Percentiles rank a stretch among this genome's conserved stretches.
These are phyloP conservation scores for Clonostachys chloroleuca DNA, from an alignment of 2,329 filamentous ascomycete genomes.

Conservation along the genomic window DNA sequence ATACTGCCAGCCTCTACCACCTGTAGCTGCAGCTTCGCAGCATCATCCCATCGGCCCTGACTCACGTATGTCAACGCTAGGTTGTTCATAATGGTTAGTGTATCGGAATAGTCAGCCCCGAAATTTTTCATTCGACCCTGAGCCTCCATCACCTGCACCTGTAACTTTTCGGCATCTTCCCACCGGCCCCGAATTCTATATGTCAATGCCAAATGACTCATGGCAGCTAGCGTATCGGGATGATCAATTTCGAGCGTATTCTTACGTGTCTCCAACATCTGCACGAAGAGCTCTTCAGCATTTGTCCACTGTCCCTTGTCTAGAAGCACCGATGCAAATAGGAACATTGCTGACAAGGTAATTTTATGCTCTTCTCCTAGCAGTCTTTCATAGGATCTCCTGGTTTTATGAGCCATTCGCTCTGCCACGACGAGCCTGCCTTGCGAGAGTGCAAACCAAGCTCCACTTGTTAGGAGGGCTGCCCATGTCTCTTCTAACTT, in stretches of 20 bases:
- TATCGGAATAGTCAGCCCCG: background rate
- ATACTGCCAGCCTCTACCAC: slow-evolving; percentile 7
- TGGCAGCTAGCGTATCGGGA: slow-evolving; percentile 3
- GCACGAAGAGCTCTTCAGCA: background rate
- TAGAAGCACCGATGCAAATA: too few relatives aligned
- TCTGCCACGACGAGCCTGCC: too few relatives aligned
- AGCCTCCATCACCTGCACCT: slow-evolving; percentile 4
- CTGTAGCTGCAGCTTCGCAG: slow-evolving; percentile 2
- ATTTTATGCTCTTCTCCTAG: too few relatives aligned
- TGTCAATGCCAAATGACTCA: background rate
- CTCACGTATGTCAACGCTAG: background rate
- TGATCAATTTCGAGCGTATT: slow-evolving; percentile 4
- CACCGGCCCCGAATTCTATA: slow-evolving; percentile 2
- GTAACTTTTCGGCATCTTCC: slow-evolving; percentile 2
- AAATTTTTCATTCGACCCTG: background rate
- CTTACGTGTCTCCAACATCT: background rate
- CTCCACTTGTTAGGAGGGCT: too few relatives aligned
- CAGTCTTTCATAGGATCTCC: background rate
- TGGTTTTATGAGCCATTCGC: too few relatives aligned
- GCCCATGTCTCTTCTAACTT: too few relatives aligned
- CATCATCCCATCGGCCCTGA: slow-evolving; percentile 6
- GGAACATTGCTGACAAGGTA: too few relatives aligned
- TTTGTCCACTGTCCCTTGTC: too few relatives aligned
- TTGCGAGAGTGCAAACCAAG: too few relatives aligned
- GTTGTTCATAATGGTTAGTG: background rate